Base-by-base conservation (phyloP, 441 rosid species). In the Arabidopsis hybrid region DNA sequence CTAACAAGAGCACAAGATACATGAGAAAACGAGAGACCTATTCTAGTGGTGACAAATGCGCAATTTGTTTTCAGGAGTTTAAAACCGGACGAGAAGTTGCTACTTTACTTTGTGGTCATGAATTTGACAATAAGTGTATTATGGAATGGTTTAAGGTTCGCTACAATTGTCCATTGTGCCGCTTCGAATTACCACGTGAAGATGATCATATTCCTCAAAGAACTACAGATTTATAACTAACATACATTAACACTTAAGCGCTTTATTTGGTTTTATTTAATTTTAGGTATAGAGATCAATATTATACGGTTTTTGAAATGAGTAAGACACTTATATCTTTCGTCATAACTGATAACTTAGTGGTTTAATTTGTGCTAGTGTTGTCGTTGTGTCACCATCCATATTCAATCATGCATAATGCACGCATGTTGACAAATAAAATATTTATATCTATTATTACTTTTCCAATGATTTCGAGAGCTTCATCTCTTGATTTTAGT, bases 161-260 rank as follows among this genome's bases (percentile, higher is more conserved):
- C 17, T 61, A 67, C 18, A 26, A 50, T 51, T 74, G 78, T 42
- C 78, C 78, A 67, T 60, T 74, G 62, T 74, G 78, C 43, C 52
- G 78, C 3, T 59, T 17, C 39, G 31, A 34, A 17, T 34, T 74
- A 32, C 56, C 73, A 50, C 61, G 67, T 1, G 73, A 65, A 73
- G 45, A 50, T 57, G 60, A 55, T 36, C 45, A 67, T 0, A 1
- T 6, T 55, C 8, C 1, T 53, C 51, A 29, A 13, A 6, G 4
- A 52, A 39, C 50, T 29, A 52, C 8, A 12, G 6, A 17, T 7
- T 12, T 21, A 13, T 65, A 65, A 65, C 70, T 16, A 12, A 17
- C 2, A n/a, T 31, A 47, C 43, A 17, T 64, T 16, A 31, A 47
- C 5, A 45, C 3, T n/a, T 8, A 21, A 21, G 26, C 26, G 16